phyloP scores from a whole-genome alignment of 1,139 yeast species.

The Geotrichum histeridarum region DNA sequence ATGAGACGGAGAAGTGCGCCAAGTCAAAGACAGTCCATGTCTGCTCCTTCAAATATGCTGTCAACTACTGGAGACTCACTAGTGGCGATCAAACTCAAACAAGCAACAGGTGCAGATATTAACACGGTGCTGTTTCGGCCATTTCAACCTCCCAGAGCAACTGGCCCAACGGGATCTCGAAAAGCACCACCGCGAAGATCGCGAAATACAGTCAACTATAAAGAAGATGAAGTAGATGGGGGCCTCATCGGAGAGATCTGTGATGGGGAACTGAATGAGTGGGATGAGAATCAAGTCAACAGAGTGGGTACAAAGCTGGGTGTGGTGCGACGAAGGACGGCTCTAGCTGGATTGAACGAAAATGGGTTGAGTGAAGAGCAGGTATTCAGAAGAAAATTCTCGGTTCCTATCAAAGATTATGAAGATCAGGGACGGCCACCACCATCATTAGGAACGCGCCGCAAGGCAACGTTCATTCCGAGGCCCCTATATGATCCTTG shows the following conservation, averaged over 20 bases:
- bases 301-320: slow-evolving; percentile 13
- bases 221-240: slow-evolving; percentile 9
- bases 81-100: slow-evolving; percentile 1
- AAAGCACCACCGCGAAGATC: slow-evolving; percentile 13
- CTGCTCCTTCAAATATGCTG: background rate
- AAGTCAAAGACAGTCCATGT: slow-evolving; percentile 6
- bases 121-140: slow-evolving; percentile 2
- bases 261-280: background rate
- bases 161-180: slow-evolving; percentile 12
- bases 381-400: slow-evolving; percentile 27
- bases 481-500: slow-evolving; percentile 90
- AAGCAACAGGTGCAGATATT: background rate
- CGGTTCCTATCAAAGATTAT: slow-evolving; percentile 38
- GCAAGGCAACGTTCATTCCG: slow-evolving; percentile 67
- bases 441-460: slow-evolving; percentile 76
- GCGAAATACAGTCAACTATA: slow-evolving; percentile 16
- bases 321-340: slow-evolving; percentile 2
- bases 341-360: background rate
- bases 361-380: background rate
- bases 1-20: slow-evolving; percentile 12
- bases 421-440: slow-evolving; percentile 46
- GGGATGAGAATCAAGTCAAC: slow-evolving; percentile 1
- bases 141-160: slow-evolving; percentile 8
- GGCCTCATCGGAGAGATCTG: slow-evolving; percentile 1
- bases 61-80: background rate